Percentiles rank a stretch among this genome's conserved stretches.
These are phyloP conservation scores for Jacaranda mimosifolia DNA, from an alignment of 257 asterid genomes.

Conservation along the genomic window DNA sequence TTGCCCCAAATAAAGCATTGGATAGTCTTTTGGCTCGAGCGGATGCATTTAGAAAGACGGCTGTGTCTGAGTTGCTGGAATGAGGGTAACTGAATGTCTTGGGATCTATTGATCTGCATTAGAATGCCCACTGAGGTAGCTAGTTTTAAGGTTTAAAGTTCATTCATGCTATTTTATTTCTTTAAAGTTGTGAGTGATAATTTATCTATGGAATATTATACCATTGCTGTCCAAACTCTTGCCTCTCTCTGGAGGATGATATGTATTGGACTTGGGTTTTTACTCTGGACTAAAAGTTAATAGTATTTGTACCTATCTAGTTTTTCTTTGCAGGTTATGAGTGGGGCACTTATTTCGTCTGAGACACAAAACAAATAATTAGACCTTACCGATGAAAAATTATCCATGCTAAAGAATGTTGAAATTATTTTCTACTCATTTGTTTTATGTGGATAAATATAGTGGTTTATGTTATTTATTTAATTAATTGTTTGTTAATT, in stretches of 20 bases:
- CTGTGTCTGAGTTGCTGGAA: conserved; percentile 59
- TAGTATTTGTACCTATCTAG: neutral
- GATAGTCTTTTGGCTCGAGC: conserved; percentile 48
- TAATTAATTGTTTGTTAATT: too few species aligned
- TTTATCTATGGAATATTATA: neutral
- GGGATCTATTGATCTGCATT: neutral
- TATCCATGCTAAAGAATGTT: too few species aligned
- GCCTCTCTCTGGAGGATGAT: neutral
- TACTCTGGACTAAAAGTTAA: neutral
- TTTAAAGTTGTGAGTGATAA: neutral
- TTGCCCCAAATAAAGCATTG: conserved; percentile 58
- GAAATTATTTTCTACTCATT: too few species aligned
- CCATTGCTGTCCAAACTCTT: neutral
- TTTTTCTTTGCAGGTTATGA: neutral
- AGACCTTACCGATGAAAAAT: too few species aligned
- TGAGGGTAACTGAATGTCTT: conserved; percentile 27
- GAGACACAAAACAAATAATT: too few species aligned
- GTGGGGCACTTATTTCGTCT: too few species aligned
- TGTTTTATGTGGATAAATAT: too few species aligned
- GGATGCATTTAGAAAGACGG: conserved; percentile 55
- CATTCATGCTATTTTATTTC: neutral
- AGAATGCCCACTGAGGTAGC: conserved; percentile 5
- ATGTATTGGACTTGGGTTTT: neutral
- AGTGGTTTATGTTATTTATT: too few species aligned
- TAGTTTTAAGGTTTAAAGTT: neutral